phyloP scores from a whole-genome alignment of 202 grass and related monocot genomes.

The Zoysia matrella region DNA sequence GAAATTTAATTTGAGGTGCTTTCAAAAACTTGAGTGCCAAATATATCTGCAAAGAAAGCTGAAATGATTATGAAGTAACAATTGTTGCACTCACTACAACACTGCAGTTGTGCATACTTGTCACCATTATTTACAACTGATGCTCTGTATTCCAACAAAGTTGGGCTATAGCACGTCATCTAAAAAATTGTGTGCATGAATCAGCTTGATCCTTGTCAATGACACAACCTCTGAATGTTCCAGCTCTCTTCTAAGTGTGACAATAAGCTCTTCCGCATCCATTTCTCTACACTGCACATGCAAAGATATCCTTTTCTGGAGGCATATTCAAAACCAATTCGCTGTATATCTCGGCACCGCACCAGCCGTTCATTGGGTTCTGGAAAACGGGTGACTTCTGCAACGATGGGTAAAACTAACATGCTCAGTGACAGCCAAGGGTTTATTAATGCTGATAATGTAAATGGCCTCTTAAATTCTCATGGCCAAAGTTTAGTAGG shows the following conservation, averaged over 20 bases:
- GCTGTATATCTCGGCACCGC: slow-evolving; percentile 89
- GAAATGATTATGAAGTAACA: slow-evolving; percentile 22
- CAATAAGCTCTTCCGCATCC: slow-evolving; percentile 91
- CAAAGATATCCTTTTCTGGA: slow-evolving; percentile 88
- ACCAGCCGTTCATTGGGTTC: slow-evolving; percentile 39
- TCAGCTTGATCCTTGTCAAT: slow-evolving; percentile 28
- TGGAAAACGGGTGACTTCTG: slow-evolving; percentile 53
- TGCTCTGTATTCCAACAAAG: slow-evolving; percentile 8
- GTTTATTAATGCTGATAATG: slow-evolving; percentile 48
- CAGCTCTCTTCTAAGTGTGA: slow-evolving; percentile 98
- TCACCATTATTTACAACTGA: slow-evolving; percentile 30
- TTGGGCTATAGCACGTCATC: not conserved
- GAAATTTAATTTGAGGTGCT: slow-evolving; percentile 15
- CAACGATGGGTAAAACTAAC: slow-evolving; percentile 49
- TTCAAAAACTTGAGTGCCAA: slow-evolving; percentile 17
- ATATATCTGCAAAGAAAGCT: slow-evolving; percentile 25
- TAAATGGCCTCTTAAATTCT: slow-evolving; percentile 33
- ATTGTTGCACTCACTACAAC: not conserved
- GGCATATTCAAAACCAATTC: slow-evolving; percentile 81
- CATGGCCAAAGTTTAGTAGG: slow-evolving; percentile 44
- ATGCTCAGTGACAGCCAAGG: slow-evolving; percentile 42
- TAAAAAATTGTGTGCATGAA: slow-evolving; percentile 8
- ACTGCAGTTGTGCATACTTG: not conserved
- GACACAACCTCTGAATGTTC: slow-evolving; percentile 35
- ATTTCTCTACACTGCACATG: slow-evolving; percentile 59